Evolutionary conservation across 1,284 basidiomycete genomes (phyloP), one percentile per base, ranked within the genome.

Genomic region (Naganishia sp.): DNA sequence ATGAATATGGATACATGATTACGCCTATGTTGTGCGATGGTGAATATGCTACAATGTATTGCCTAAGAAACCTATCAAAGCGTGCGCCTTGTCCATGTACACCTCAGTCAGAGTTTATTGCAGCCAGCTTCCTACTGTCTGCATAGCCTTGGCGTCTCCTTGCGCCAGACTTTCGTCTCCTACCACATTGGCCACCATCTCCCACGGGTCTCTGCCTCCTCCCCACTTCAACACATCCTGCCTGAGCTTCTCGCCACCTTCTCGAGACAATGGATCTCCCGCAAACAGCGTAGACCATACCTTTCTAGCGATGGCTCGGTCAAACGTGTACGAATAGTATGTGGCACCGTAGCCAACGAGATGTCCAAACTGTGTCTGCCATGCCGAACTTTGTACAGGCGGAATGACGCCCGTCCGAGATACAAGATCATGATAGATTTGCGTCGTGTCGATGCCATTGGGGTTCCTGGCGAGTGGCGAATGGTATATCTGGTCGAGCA

Each of bases 311-410:
- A 99, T 96, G 3, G 93, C 93, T 4, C 94, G 86, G 73, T 98
- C 96, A 71, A 99, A 93, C 7, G 98, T 83, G 78, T 99, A 99
- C 16, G 92, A 94, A 75, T 99, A 99, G 79, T 99, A 99, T 1
- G 92, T 96, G 10, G 94, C 92, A 7, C 95, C 94, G 74, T 99
- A 99, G 1, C 94, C 94, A 73, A 92, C 95, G 6, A 99, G 81
- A 76, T 99, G 95, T 0, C 92, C 91, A 73, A 99, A 99, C 72
- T 94, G 90, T 0, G 92, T 93, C 75, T 99, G 95, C 84, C 93
- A 94, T 0, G 90, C 88, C 0, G 93, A 95, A 0, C 88, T 89
- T 1, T 83, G 81, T 0, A 92, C 90, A 55, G 90, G 85, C 0
- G 91, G 90, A 21, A 95, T 87, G 45, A 94, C 81, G 0, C 92